Percentiles rank a stretch among this genome's conserved stretches.
Conservation (phyloP, 1,284 basidiomycete species). For the Ganoderma sp. region DNA sequence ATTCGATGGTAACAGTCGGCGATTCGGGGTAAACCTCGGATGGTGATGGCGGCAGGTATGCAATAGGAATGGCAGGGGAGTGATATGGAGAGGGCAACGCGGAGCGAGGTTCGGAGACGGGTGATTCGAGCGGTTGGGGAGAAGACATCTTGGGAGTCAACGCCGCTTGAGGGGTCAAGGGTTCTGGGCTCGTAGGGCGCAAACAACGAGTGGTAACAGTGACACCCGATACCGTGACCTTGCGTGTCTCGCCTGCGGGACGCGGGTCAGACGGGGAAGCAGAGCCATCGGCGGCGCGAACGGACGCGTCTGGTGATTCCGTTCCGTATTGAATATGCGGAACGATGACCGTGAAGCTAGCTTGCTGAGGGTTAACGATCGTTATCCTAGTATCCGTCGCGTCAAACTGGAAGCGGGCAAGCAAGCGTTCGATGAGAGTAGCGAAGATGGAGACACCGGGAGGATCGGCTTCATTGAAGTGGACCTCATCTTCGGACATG, state of each 20-base stretch:
- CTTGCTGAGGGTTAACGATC: slow-evolving; percentile 63
- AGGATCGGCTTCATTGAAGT: slow-evolving; percentile 59
- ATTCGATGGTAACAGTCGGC: neutral
- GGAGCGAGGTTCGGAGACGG: neutral
- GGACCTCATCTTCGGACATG: slow-evolving; percentile 46
- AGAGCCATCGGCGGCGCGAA: slow-evolving; percentile 2
- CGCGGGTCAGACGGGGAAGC: neutral
- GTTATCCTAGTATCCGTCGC: slow-evolving; percentile 73
- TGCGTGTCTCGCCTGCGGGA: slow-evolving; percentile 48
- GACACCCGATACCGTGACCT: slow-evolving; percentile 57
- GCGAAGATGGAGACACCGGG: slow-evolving; percentile 85
- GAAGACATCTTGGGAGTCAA: slow-evolving; percentile 13
- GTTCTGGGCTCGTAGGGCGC: slow-evolving; percentile 38
- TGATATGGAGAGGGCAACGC: neutral
- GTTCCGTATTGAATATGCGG: slow-evolving; percentile 65
- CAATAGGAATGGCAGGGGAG: slow-evolving; percentile 2
- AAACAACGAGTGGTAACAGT: slow-evolving; percentile 52
- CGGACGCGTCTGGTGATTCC: slow-evolving; percentile 35
- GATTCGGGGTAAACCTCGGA: neutral
- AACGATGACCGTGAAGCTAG: slow-evolving; percentile 66
- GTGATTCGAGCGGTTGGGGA: neutral
- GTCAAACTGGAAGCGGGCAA: slow-evolving; percentile 83
- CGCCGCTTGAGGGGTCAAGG: slow-evolving; percentile 12
- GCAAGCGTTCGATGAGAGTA: slow-evolving; percentile 80
- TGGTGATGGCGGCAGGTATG: slow-evolving; percentile 6